A percentile compares a stretch with the other conserved stretches of the same genome.
Conservation (phyloP, 441 rosid genomes). For the Biscutella laevigata region DNA sequence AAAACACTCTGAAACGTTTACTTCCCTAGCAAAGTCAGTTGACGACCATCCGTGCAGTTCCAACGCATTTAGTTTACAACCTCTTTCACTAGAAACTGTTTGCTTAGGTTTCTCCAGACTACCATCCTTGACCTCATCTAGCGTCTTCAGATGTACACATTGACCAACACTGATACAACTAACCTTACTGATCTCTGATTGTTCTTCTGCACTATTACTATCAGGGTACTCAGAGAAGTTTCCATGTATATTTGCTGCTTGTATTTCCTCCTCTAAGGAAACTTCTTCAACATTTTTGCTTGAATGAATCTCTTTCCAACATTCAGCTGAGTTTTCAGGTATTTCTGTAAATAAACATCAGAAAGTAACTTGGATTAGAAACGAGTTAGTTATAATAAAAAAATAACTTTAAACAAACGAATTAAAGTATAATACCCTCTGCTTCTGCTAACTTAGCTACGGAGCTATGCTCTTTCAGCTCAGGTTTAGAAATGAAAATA, state of each 20-base stretch:
- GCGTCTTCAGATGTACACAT: neutral
- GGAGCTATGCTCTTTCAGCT: neutral
- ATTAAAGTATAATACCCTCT: conserved; percentile 3
- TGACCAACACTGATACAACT: neutral
- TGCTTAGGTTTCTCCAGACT: neutral
- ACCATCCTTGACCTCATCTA: conserved; percentile 5
- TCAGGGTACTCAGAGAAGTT: conserved; percentile 2
- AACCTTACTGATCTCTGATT: neutral
- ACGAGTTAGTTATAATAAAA: neutral
- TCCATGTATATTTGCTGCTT: conserved; percentile 2
- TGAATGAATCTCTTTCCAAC: neutral
- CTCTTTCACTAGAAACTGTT: neutral
- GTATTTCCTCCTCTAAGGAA: neutral
- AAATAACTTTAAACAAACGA: neutral
- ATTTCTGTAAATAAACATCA: neutral
- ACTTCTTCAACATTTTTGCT: neutral
- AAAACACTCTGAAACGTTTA: conserved; percentile 1
- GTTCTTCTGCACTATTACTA: too few species aligned
- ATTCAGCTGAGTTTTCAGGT: neutral
- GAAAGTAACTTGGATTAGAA: neutral
- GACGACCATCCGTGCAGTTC: neutral
- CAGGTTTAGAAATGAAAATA: neutral
- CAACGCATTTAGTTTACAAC: neutral
- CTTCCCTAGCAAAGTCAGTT: neutral
- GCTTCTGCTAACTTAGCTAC: conserved; percentile 2